Conservation (phyloP, 257 asterid genomes). For the Solanum medicagineum region DNA sequence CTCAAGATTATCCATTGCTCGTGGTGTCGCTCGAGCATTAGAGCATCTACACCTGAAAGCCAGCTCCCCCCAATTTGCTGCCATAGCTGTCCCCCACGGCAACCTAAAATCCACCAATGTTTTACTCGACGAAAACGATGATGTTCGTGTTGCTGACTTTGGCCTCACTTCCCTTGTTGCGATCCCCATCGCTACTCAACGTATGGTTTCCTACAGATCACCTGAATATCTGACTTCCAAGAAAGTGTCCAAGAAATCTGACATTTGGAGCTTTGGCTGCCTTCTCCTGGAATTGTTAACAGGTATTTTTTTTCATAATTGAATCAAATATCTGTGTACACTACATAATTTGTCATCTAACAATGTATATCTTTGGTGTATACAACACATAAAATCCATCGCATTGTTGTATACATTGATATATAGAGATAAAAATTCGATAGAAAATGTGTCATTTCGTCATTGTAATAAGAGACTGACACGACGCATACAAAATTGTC, state of each 20-base stretch:
- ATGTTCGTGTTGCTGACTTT: constrained; percentile 42
- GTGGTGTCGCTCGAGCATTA: constrained; percentile 46
- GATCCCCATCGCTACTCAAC: constrained; percentile 35
- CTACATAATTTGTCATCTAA: neutral
- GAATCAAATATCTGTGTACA: neutral
- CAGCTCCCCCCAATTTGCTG: constrained; percentile 6
- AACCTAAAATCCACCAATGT: constrained; percentile 62
- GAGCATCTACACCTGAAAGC: constrained; percentile 42
- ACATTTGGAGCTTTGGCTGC: constrained; percentile 75
- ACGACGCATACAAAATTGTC: neutral
- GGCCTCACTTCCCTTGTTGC: constrained; percentile 49
- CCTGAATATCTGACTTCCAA: constrained; percentile 50
- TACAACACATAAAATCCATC: neutral
- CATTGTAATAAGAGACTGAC: neutral
- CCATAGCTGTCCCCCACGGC: constrained; percentile 49
- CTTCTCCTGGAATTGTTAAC: constrained; percentile 63
- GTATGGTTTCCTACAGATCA: constrained; percentile 47
- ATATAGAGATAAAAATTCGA: neutral
- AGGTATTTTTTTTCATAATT: neutral
- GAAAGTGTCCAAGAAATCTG: constrained; percentile 44
- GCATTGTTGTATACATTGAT: neutral
- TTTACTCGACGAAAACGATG: constrained; percentile 38
- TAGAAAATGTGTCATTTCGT: neutral
- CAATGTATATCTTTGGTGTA: neutral
- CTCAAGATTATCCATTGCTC: constrained; percentile 45